phyloP scores from a whole-genome alignment of 129 eudicot species.

The Artemisia argyi region DNA sequence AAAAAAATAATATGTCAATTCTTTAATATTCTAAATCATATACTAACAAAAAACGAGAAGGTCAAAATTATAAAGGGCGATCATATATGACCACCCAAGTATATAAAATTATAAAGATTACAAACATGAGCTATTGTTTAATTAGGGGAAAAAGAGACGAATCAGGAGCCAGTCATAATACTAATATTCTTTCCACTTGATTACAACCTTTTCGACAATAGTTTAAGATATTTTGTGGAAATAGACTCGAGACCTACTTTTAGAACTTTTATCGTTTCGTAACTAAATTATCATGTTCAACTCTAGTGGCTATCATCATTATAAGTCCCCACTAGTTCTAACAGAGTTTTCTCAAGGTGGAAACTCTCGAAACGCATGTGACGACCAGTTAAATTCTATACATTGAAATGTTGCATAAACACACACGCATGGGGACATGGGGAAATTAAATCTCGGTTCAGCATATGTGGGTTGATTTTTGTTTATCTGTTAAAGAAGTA shows the following conservation, averaged over 20 bases:
- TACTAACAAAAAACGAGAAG: not conserved
- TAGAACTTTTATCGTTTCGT: not conserved
- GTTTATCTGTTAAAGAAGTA: too few species aligned
- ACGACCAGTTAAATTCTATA: too few species aligned
- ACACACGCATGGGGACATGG: too few species aligned
- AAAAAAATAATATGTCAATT: too few species aligned
- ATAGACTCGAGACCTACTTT: not conserved
- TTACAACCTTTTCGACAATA: not conserved
- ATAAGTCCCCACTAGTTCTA: too few species aligned
- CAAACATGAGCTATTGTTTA: not conserved
- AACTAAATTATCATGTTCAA: not conserved
- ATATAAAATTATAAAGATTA: not conserved
- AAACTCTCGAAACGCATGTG: too few species aligned
- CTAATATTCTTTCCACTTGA: conserved; percentile 6
- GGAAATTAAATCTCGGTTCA: too few species aligned
- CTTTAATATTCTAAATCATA: too few species aligned
- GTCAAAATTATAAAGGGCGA: conserved; percentile 6
- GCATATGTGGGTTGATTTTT: too few species aligned
- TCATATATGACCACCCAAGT: conserved; percentile 12
- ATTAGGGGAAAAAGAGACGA: conserved; percentile 6
- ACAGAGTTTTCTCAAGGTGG: too few species aligned
- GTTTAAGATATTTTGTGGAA: not conserved
- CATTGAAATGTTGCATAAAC: too few species aligned
- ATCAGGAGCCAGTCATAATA: not conserved
- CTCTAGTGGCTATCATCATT: too few species aligned